Evolutionary conservation across 345 rosid species (phyloP), one percentile per base, ranked within the genome.

Genomic region (Luvunga scandens): DNA sequence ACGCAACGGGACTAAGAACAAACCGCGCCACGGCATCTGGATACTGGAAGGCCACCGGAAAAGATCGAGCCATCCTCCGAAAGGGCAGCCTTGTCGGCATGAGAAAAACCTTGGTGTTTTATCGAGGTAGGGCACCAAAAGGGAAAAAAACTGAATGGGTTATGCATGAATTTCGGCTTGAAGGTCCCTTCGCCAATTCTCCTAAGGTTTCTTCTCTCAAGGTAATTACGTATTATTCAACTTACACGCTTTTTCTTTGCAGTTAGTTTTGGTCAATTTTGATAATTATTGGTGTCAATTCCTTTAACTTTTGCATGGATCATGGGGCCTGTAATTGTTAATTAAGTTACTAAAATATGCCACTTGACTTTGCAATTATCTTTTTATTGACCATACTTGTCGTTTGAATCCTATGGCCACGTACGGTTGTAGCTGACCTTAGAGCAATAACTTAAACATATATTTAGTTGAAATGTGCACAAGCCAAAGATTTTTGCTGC

Each of bases 41-140:
- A 38, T 95, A 95, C 36, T 95, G 99, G 99, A 95, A 95, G 80
- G 99, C 99, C 22, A 95, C 99, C 0, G 99, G 99, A 19, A 95
- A 93, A 68, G 99, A 95, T 79, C 82, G 90, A 64, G 61, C 83
- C 0, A 67, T 95, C 68, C 72, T 65, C 24, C 82, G 90, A 7
- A 87, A 90, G 65, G 88, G 89, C 36, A 85, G 76, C 66, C 85
- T 92, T 66, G 97, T 93, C 45, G 99, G 99, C 56, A 90, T 91
- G 99, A 89, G 99, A 66, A 95, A 95, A 83, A 95, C 99, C 22
- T 66, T 95, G 75, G 99, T 95, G 42, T 95, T 95, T 77, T 95
- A 95, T 79, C 84, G 89, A 82, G 99, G 99, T 6, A 87, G 99
- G 83, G 99, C 99, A 72, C 99, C 99, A 10, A 93, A 84, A 79